Evolutionary conservation across 768 basidiomycete species (phyloP).

Genomic region (Mycena belliarum): DNA sequence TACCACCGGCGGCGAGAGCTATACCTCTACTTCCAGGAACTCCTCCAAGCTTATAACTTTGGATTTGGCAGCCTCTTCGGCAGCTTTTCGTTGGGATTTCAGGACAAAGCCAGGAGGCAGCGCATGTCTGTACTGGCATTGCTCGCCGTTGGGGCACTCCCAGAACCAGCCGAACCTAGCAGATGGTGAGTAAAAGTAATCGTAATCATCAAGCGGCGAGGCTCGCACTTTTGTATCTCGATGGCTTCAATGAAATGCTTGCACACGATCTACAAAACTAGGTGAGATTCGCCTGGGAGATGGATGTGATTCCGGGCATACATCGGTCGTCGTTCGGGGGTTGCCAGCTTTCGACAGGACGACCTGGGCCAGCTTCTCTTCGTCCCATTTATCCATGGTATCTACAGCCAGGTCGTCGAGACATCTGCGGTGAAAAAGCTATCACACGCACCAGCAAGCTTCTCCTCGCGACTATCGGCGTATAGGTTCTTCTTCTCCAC

Average conservation of each 20-base stretch:
- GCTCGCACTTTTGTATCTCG: slow-evolving; percentile 74
- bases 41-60: slow-evolving; percentile 92
- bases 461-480: slow-evolving; percentile 82
- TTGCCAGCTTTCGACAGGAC: slow-evolving; percentile 88
- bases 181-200: neutral
- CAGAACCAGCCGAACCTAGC: slow-evolving; percentile 90
- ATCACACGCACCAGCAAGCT: slow-evolving; percentile 59
- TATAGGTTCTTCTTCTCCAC: slow-evolving; percentile 96
- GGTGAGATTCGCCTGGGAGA: neutral
- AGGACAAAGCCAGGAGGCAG: slow-evolving; percentile 85
- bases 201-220: neutral
- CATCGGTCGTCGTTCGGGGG: slow-evolving; percentile 90
- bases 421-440: slow-evolving; percentile 1
- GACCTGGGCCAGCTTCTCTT: slow-evolving; percentile 88
- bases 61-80: slow-evolving; percentile 86
- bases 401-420: slow-evolving; percentile 45
- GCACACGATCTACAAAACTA: slow-evolving; percentile 80
- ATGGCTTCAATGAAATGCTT: slow-evolving; percentile 97
- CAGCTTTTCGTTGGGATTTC: slow-evolving; percentile 89
- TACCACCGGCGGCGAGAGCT: slow-evolving; percentile 19
- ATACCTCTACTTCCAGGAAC: slow-evolving; percentile 95
- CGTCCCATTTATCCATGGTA: slow-evolving; percentile 98
- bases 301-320: slow-evolving; percentile 36
- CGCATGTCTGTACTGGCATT: slow-evolving; percentile 79
- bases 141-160: slow-evolving; percentile 90